A percentile compares a stretch with the other conserved stretches of the same genome.
phyloP scores from a whole-genome alignment of 306 rosid genomes.

The Quercus mongolica region DNA sequence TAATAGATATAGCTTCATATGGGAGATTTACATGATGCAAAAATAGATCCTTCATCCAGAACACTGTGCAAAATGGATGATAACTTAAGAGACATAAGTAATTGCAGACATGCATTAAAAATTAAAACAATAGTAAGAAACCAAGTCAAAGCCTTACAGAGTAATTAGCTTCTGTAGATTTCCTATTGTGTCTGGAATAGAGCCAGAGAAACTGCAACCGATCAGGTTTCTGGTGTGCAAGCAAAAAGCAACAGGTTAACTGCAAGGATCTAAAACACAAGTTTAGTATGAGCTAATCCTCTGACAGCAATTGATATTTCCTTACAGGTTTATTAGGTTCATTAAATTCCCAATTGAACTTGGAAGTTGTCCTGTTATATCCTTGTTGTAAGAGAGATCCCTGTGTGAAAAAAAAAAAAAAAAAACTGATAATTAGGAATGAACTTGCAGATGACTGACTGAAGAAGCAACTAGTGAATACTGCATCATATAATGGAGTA shows the following conservation, averaged over 20 bases:
- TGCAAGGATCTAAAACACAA: not conserved
- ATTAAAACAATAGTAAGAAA: not conserved
- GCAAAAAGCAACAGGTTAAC: not conserved
- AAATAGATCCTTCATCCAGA: not conserved
- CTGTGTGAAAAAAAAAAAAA: not conserved
- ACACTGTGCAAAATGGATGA: not conserved
- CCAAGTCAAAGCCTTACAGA: not conserved
- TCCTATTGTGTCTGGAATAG: slow-evolving; percentile 2
- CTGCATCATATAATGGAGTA: not conserved
- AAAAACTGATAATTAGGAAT: not conserved
- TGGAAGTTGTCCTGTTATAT: not conserved
- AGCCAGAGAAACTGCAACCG: not conserved
- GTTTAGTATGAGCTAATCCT: not conserved
- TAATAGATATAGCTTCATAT: not conserved
- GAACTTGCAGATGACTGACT: not conserved
- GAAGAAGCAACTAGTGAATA: not conserved
- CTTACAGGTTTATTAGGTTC: not conserved
- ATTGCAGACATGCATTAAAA: not conserved
- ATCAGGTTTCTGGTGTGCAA: not conserved
- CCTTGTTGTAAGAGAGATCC: not conserved
- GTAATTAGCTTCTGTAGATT: not conserved
- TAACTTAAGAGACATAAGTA: not conserved
- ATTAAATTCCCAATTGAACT: not conserved
- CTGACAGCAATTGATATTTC: not conserved
- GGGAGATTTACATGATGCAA: not conserved